Conservation (phyloP, 1,139 yeast species). For the Taphrina wiesneri region DNA sequence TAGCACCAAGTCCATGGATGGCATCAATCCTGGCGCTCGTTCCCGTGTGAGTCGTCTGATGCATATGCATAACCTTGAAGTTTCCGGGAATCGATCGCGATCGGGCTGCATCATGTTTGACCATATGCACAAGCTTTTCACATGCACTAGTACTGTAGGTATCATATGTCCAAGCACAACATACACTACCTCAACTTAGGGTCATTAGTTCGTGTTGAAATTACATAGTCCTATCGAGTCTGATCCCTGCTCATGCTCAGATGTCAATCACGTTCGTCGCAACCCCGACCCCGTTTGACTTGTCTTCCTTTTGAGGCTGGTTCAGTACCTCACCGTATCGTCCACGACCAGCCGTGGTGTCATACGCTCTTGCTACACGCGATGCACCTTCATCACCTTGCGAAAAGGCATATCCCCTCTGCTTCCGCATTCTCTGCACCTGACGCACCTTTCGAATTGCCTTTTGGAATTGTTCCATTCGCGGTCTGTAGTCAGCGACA, state of each 20-base stretch:
- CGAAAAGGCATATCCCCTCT: slow-evolving; percentile 97
- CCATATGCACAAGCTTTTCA: too few relatives aligned
- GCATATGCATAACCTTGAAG: too few relatives aligned
- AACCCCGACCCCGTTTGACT: background rate
- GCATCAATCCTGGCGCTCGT: too few relatives aligned
- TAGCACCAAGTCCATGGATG: background rate
- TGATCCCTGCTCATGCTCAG: background rate
- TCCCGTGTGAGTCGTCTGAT: too few relatives aligned
- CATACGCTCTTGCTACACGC: slow-evolving; percentile 86
- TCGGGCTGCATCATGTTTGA: too few relatives aligned
- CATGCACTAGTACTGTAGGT: too few relatives aligned
- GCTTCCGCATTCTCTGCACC: slow-evolving; percentile 96
- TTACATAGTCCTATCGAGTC: background rate
- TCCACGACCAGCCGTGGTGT: slow-evolving; percentile 71
- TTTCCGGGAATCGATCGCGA: too few relatives aligned
- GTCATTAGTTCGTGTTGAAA: background rate
- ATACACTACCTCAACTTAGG: background rate
- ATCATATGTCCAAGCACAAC: background rate
- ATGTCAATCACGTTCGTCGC: slow-evolving; percentile 1
- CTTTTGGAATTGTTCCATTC: slow-evolving; percentile 94
- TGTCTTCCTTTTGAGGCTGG: background rate
- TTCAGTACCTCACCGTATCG: slow-evolving; percentile 53
- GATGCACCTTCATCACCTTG: slow-evolving; percentile 96
- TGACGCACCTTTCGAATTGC: slow-evolving; percentile 97
- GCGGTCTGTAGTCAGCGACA: slow-evolving; percentile 89